A percentile compares a stretch with the other conserved stretches of the same genome.
Evolutionary conservation across 768 basidiomycete genomes (phyloP).

Genomic region (Lactarius indigo): DNA sequence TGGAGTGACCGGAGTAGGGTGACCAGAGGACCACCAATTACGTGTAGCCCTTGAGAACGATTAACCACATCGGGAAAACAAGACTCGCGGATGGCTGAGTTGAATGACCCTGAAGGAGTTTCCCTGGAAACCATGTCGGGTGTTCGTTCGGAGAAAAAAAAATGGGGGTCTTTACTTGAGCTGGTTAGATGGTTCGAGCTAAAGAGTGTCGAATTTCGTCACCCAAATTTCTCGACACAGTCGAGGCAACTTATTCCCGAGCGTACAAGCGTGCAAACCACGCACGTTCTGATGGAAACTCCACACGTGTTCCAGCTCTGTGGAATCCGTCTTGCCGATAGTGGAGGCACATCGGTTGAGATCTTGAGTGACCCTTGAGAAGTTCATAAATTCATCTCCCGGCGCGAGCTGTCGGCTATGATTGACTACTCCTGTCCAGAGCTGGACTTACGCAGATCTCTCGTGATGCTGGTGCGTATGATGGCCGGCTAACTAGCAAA

Average conservation of each 20-base stretch:
- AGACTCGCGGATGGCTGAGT: slow-evolving; percentile 39
- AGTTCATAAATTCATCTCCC: slow-evolving; percentile 77
- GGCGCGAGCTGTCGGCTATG: slow-evolving; percentile 61
- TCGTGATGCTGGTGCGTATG: slow-evolving; percentile 68
- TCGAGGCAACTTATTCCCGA: slow-evolving; percentile 78
- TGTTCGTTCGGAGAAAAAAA: slow-evolving; percentile 49
- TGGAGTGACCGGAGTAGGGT: slow-evolving; percentile 40
- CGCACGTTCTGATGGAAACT: slow-evolving; percentile 77
- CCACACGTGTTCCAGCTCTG: slow-evolving; percentile 78
- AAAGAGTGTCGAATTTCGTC: not conserved
- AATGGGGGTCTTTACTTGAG: slow-evolving; percentile 66
- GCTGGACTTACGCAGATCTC: slow-evolving; percentile 66
- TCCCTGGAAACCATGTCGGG: slow-evolving; percentile 71
- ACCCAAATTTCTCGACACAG: slow-evolving; percentile 38
- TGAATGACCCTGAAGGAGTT: slow-evolving; percentile 51
- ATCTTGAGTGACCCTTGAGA: slow-evolving; percentile 53
- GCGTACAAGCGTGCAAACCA: slow-evolving; percentile 70
- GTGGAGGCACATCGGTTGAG: slow-evolving; percentile 27
- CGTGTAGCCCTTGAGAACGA: slow-evolving; percentile 48
- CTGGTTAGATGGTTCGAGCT: slow-evolving; percentile 68
- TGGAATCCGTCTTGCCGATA: slow-evolving; percentile 43
- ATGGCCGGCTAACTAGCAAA: slow-evolving; percentile 78
- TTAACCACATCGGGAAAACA: slow-evolving; percentile 49
- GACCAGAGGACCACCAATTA: slow-evolving; percentile 43
- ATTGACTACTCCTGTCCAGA: slow-evolving; percentile 72